phyloP scores from a whole-genome alignment of 208 protist genomes.

The Wallacemonas collosoma region DNA sequence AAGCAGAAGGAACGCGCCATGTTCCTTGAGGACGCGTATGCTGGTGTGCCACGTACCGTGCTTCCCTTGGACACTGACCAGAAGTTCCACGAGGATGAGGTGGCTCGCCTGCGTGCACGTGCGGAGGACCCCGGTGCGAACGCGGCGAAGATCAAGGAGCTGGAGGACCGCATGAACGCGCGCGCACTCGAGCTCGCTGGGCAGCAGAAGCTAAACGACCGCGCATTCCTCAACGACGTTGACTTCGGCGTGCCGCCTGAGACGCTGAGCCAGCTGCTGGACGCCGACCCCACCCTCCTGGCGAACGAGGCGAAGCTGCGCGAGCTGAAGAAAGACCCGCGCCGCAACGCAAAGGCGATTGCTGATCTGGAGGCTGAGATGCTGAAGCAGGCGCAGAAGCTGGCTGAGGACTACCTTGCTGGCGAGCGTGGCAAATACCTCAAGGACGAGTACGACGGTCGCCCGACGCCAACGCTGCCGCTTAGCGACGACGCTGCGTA shows the following conservation, averaged over 20 bases:
- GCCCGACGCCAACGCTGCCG: constrained; percentile 59
- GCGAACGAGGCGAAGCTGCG: constrained; percentile 55
- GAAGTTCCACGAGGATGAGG: constrained; percentile 62
- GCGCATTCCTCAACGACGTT: constrained; percentile 57
- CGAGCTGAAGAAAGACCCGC: constrained; percentile 55
- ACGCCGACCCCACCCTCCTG: constrained; percentile 59
- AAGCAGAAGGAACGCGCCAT: constrained; percentile 65
- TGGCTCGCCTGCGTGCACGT: constrained; percentile 49
- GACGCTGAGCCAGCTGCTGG: constrained; percentile 60
- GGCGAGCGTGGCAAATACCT: constrained; percentile 68
- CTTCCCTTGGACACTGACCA: constrained; percentile 57
- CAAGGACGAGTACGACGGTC: constrained; percentile 39
- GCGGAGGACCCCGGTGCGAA: constrained; percentile 43
- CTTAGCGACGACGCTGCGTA: constrained; percentile 72
- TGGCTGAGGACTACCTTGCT: constrained; percentile 69
- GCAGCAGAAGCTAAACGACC: constrained; percentile 55
- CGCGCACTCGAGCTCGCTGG: constrained; percentile 63
- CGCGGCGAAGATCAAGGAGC: constrained; percentile 47
- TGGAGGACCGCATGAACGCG: constrained; percentile 73
- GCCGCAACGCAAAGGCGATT: constrained; percentile 51
- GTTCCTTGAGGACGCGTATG: constrained; percentile 50
- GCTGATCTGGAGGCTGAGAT: constrained; percentile 74
- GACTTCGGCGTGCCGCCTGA: constrained; percentile 63
- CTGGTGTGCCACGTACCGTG: constrained; percentile 56
- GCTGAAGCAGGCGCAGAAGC: constrained; percentile 70